Evolutionary conservation across 2,329 filamentous ascomycete genomes (phyloP).

Genomic region (Colletotrichum agaves): DNA sequence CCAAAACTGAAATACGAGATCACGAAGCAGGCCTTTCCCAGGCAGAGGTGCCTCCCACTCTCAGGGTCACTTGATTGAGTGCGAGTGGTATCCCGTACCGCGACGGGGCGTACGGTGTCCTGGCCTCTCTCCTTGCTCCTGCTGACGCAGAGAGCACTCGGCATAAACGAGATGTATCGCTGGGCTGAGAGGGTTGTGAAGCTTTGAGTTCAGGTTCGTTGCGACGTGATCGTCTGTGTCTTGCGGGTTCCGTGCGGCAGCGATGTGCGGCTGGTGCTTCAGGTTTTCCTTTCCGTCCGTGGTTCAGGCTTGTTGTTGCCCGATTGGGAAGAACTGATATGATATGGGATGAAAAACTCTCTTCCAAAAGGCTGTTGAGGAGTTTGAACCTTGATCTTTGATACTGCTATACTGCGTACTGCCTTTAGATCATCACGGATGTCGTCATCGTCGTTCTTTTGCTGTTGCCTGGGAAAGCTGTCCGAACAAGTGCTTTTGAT

Average conservation of each 20-base stretch:
- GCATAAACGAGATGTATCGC: background rate
- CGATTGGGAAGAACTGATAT: too few relatives aligned
- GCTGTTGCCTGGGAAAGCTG: too few relatives aligned
- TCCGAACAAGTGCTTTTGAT: too few relatives aligned
- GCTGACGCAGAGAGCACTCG: too few relatives aligned
- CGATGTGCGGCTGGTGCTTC: background rate
- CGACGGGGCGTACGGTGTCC: too few relatives aligned
- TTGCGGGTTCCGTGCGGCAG: slow-evolving; percentile 5
- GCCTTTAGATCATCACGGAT: too few relatives aligned
- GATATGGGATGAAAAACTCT: too few relatives aligned
- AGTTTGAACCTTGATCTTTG: too few relatives aligned
- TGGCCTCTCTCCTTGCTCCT: too few relatives aligned
- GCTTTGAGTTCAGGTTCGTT: slow-evolving; percentile 13
- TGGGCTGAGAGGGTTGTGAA: slow-evolving; percentile 9
- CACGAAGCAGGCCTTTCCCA: slow-evolving; percentile 5
- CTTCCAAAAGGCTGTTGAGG: too few relatives aligned
- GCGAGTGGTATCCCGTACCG: background rate
- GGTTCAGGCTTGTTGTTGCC: background rate
- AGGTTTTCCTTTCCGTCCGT: slow-evolving; percentile 7
- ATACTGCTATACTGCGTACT: too few relatives aligned
- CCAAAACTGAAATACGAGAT: slow-evolving; percentile 3
- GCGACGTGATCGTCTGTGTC: background rate
- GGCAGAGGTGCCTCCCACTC: slow-evolving; percentile 14
- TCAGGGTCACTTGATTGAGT: slow-evolving; percentile 6
- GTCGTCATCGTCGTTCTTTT: too few relatives aligned